Base-by-base conservation (phyloP, 2,329 filamentous ascomycete species). In the Botrytis fabae region DNA sequence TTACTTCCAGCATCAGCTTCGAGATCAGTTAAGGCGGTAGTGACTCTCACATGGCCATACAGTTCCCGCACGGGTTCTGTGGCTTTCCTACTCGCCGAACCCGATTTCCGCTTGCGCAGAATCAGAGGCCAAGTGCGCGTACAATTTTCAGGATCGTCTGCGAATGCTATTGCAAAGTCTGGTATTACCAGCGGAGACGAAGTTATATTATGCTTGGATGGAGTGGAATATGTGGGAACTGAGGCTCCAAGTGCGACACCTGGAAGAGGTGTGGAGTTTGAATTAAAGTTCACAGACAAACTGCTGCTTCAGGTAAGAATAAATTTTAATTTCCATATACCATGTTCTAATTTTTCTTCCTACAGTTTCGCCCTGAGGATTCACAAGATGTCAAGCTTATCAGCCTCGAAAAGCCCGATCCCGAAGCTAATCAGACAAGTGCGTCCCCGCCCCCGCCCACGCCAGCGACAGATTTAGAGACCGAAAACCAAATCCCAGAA, bases 41-140 rank as follows among this genome's bases (percentile, higher is more conserved):
- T 98, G 35, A 95, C 94, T 14, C 89, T 98, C 51, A 90, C 93
- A 73, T 98, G 95, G 95, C 95, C 95, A 0, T 98, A 93, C 82
- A 97, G 93, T 76, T 92, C 92, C 35, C 89, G 93, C 40, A 92
- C 88, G 44, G 88, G 88, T 70, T 90, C 90, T 57, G 87, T 94
- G 77, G 91, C 93, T 40, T 90, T 98, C 69, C 87, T 97, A 32
- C 87, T 98, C 48, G 93, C 93, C 63, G 95, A 98, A 78, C 90
- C 91, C 63, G 94, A 98, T 81, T 92, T 95, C 79, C 91, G 93
- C 65, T 86, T 95, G 69, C 92, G 95, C 72, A 89, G 90, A 75
- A 86, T 87, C 59, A 91, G 89, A 76, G 95, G 95, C 20, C 94
- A 97, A 82, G 89, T 97, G 35, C 91, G 94, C 73, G 88, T 94